Evolutionary conservation across 768 basidiomycete species (phyloP).

Genomic region (Cantharellus cinnabarinus): DNA sequence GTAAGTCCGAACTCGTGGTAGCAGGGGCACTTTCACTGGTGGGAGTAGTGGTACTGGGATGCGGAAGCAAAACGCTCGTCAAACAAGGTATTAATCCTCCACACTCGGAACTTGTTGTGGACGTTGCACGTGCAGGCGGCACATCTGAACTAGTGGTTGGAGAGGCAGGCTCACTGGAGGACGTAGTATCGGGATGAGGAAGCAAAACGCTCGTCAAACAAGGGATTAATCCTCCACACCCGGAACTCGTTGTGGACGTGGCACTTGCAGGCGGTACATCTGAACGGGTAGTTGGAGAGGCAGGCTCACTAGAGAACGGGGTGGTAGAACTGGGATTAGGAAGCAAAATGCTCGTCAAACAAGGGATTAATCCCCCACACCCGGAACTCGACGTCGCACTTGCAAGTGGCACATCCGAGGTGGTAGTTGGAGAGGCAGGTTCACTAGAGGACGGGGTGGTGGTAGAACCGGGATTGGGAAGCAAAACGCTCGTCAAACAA

Average conservation of each 20-base stretch:
- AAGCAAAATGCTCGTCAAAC: not conserved
- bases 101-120: not conserved
- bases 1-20: not conserved
- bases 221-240: not conserved
- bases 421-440: not conserved
- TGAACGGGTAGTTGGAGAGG: not conserved
- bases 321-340: conserved; percentile 3
- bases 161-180: not conserved
- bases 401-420: not conserved
- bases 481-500: not conserved
- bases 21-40: not conserved
- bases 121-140: not conserved
- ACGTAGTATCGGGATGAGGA: conserved; percentile 1
- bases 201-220: not conserved
- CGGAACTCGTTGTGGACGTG: not conserved
- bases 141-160: not conserved
- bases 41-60: conserved; percentile 4
- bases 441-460: not conserved
- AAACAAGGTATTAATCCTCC: not conserved
- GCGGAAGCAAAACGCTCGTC: not conserved
- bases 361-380: not conserved
- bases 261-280: conserved; percentile 1
- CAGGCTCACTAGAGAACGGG: not conserved
- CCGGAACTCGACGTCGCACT: not conserved
- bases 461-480: conserved; percentile 1